These are phyloP conservation scores for Corylus americana DNA, from an alignment of 306 rosid genomes.

Conservation along the genomic window DNA sequence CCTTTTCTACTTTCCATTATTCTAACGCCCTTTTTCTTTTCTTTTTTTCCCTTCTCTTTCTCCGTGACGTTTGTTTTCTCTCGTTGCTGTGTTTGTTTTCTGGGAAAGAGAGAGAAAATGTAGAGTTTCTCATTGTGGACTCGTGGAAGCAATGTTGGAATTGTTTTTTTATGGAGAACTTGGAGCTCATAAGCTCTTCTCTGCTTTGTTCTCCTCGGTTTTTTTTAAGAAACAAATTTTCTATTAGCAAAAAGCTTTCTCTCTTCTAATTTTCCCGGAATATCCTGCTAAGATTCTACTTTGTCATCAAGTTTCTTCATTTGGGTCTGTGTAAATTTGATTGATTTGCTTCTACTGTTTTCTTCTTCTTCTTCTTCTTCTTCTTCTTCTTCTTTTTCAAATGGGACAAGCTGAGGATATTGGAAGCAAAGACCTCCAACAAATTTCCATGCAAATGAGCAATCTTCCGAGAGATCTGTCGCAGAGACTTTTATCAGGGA, in stretches of 20 bases:
- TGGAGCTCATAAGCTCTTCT: conserved; percentile 10
- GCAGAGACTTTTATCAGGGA: conserved; percentile 34
- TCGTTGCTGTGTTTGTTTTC: not conserved
- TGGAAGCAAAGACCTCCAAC: conserved; percentile 21
- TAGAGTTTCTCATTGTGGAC: not conserved
- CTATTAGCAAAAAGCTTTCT: not conserved
- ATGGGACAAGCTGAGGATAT: conserved; percentile 50
- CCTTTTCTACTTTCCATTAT: not conserved
- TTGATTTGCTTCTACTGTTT: not conserved
- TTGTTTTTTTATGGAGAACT: not conserved
- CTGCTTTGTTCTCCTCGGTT: not conserved
- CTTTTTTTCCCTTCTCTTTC: not conserved
- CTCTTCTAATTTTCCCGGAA: conserved; percentile 5
- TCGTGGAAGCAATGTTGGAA: conserved; percentile 1
- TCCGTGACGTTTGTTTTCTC: not conserved
- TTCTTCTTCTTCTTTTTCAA: not conserved
- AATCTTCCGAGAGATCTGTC: conserved; percentile 51
- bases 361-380: not conserved
- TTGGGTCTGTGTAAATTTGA: conserved; percentile 13
- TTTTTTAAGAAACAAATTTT: not conserved
- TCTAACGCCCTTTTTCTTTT: not conserved
- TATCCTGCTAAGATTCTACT: not conserved
- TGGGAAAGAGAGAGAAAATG: conserved; percentile 26
- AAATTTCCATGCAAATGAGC: conserved; percentile 22
- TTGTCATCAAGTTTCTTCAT: not conserved